Percentiles rank a stretch among this genome's conserved stretches.
phyloP scores from a whole-genome alignment of 345 rosid genomes.

The Rhodamnia argentea region DNA sequence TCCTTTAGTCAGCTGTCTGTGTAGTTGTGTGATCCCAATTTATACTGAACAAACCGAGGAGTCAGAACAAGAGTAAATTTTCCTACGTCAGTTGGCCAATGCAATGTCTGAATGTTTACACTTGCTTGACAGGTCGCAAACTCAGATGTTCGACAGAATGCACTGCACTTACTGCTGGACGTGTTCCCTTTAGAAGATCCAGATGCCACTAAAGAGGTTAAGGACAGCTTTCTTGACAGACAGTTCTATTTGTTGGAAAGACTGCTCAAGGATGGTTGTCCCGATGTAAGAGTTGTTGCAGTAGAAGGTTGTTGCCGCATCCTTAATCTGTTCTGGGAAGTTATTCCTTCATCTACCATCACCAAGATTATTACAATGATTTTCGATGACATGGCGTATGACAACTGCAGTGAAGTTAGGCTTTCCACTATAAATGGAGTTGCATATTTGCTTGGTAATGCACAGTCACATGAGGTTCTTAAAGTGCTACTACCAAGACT shows the following conservation, averaged over 20 bases:
- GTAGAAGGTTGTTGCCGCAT: slow-evolving; percentile 92
- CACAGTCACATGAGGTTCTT: slow-evolving; percentile 79
- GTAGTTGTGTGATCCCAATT: not conserved
- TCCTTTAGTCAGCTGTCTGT: not conserved
- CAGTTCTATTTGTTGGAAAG: slow-evolving; percentile 84
- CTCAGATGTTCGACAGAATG: slow-evolving; percentile 85
- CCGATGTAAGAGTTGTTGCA: slow-evolving; percentile 81
- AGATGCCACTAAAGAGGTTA: slow-evolving; percentile 75
- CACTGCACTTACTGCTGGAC: slow-evolving; percentile 80
- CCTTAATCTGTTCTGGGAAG: slow-evolving; percentile 90
- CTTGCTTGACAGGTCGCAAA: slow-evolving; percentile 68
- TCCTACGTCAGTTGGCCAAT: not conserved
- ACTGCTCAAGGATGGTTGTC: slow-evolving; percentile 74
- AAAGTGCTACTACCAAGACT: slow-evolving; percentile 80
- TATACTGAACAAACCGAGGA: not conserved
- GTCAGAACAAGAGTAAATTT: not conserved
- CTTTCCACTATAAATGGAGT: slow-evolving; percentile 76
- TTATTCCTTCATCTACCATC: slow-evolving; percentile 72
- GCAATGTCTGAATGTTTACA: not conserved
- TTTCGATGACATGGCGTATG: slow-evolving; percentile 64
- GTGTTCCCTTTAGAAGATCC: slow-evolving; percentile 94
- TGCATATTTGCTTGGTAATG: slow-evolving; percentile 80
- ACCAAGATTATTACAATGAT: slow-evolving; percentile 58
- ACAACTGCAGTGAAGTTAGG: slow-evolving; percentile 70
- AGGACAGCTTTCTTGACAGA: slow-evolving; percentile 68